These are phyloP conservation scores for Diospyros kaki DNA, from an alignment of 148 eudicot species.

Conservation along the genomic window DNA sequence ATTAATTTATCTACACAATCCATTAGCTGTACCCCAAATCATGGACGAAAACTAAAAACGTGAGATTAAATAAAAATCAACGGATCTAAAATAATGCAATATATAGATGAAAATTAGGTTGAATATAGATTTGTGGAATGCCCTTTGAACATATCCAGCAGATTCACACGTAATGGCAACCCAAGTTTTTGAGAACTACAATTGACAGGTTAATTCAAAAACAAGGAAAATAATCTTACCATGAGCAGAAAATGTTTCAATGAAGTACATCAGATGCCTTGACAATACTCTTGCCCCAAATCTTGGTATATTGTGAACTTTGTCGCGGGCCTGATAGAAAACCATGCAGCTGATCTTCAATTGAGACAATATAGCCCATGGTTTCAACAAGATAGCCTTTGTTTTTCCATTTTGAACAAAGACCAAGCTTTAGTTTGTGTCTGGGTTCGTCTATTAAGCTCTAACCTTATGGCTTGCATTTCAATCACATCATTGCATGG, in stretches of 20 bases:
- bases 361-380: constrained; percentile 51
- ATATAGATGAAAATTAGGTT: not conserved
- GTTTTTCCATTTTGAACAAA: constrained; percentile 30
- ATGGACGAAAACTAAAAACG: not conserved
- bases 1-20: not conserved
- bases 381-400: constrained; percentile 67
- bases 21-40: not conserved
- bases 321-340: constrained; percentile 88
- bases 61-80: not conserved
- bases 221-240: constrained; percentile 33
- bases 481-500: constrained; percentile 87
- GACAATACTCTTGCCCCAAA: constrained; percentile 56
- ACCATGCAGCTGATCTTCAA: constrained; percentile 84
- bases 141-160: not conserved
- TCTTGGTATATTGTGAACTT: constrained; percentile 55
- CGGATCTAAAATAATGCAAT: not conserved
- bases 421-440: constrained; percentile 38
- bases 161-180: not conserved
- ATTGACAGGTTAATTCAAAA: not conserved
- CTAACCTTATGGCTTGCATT: constrained; percentile 63
- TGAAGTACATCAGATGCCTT: constrained; percentile 45
- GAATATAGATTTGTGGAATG: not conserved
- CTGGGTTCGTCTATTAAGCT: constrained; percentile 57
- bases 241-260: constrained; percentile 54
- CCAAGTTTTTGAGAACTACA: not conserved